phyloP scores from a whole-genome alignment of 2,329 filamentous ascomycete genomes.

The Pseudohalonectria lignicola region DNA sequence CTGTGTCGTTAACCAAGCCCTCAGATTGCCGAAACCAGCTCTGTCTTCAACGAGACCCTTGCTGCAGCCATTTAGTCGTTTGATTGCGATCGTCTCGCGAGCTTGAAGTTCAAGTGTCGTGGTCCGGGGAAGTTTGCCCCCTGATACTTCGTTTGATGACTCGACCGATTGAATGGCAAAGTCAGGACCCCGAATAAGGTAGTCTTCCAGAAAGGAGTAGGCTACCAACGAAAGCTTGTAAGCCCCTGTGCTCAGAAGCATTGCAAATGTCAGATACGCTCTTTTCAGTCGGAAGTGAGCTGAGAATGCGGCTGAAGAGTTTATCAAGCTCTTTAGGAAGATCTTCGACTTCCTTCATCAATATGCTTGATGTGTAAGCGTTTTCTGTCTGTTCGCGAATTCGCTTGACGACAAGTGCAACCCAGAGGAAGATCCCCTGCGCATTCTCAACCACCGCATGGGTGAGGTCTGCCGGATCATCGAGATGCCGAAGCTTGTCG shows the following conservation, averaged over 20 bases:
- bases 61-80: background rate
- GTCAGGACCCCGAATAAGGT: background rate
- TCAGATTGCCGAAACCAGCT: background rate
- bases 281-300: background rate
- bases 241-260: background rate
- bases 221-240: too few species aligned
- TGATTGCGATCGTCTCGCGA: too few species aligned
- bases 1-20: background rate
- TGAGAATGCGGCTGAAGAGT: background rate
- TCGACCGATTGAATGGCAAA: background rate
- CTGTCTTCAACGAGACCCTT: background rate
- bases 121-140: background rate
- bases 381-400: background rate
- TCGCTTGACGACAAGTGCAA: background rate
- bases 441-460: background rate
- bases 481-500: background rate
- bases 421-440: background rate
- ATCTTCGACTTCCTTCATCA: background rate
- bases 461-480: background rate
- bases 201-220: background rate
- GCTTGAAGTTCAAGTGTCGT: background rate
- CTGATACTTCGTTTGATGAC: background rate
- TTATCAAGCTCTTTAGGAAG: background rate
- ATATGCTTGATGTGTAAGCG: background rate
- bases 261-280: background rate